Conservation (phyloP, 495 filamentous ascomycete genomes). For the Xylona heveae region DNA sequence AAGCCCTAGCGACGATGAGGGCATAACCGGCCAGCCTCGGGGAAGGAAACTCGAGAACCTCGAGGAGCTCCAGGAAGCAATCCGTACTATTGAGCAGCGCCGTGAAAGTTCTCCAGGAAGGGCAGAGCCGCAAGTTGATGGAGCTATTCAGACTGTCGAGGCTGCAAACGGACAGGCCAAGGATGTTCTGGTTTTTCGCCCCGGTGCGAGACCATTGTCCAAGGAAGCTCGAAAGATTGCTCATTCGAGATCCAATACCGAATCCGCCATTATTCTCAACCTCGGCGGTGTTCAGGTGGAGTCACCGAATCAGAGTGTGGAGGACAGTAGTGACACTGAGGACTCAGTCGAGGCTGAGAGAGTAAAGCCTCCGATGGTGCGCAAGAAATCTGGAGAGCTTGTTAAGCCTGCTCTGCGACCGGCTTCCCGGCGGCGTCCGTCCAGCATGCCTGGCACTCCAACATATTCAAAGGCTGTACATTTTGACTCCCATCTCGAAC, state of each 20-base stretch:
- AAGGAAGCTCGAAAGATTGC: constrained; percentile 42
- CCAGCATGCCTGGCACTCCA: constrained; percentile 92
- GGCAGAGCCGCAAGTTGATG: too few relatives aligned
- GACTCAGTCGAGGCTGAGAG: constrained; percentile 43
- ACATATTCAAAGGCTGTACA: constrained; percentile 90
- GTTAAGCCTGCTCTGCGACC: constrained; percentile 80
- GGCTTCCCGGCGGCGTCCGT: constrained; percentile 49
- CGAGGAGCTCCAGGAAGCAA: constrained; percentile 63
- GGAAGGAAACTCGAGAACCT: constrained; percentile 38
- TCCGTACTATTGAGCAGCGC: constrained; percentile 54
- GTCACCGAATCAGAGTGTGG: constrained; percentile 25
- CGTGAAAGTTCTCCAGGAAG: constrained; percentile 37
- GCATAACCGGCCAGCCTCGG: constrained; percentile 19
- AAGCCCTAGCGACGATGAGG: constrained; percentile 72
- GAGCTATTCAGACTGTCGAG: too few relatives aligned
- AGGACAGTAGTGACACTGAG: constrained; percentile 30
- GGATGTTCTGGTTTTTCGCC: too few relatives aligned
- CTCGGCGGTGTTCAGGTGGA: constrained; percentile 25
- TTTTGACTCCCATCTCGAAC: constrained; percentile 85
- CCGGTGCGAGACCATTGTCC: constrained; percentile 23
- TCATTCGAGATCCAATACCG: constrained; percentile 72
- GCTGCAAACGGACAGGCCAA: too few relatives aligned
- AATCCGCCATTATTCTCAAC: constrained; percentile 33
- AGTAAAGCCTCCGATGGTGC: constrained; percentile 65
- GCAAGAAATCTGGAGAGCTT: constrained; percentile 95